These are phyloP conservation scores for Stephania yunnanensis DNA, from an alignment of 164 flowering plant species.

Conservation along the genomic window DNA sequence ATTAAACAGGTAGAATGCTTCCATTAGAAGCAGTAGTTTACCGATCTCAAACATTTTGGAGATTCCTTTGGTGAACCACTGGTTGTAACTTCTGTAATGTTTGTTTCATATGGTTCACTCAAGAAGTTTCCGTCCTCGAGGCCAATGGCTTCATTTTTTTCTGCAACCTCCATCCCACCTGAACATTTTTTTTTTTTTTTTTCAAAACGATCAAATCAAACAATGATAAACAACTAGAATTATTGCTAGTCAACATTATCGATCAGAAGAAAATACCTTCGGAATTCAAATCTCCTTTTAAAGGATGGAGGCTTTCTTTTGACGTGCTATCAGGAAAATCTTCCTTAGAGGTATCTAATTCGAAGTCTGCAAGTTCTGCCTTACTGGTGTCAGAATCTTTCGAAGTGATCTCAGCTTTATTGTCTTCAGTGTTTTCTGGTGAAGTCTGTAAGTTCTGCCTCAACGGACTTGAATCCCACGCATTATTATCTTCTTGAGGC, in stretches of 20 bases:
- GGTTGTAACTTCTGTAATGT: slow-evolving; percentile 13
- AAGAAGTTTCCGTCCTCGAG: slow-evolving; percentile 19
- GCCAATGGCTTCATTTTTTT: slow-evolving; percentile 18
- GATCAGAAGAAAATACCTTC: slow-evolving; percentile 35
- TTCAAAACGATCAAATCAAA: neutral
- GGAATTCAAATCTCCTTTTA: slow-evolving; percentile 17
- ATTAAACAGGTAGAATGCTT: neutral
- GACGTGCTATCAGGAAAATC: slow-evolving; percentile 15
- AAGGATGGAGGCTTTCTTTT: slow-evolving; percentile 15
- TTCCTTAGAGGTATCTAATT: slow-evolving; percentile 17
- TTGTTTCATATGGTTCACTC: slow-evolving; percentile 26
- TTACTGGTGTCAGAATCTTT: slow-evolving; percentile 15
- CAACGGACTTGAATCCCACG: slow-evolving; percentile 18
- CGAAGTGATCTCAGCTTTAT: slow-evolving; percentile 14
- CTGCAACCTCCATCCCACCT: slow-evolving; percentile 24
- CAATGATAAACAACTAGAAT: neutral
- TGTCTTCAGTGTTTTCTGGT: slow-evolving; percentile 14
- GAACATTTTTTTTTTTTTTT: slow-evolving; percentile 15
- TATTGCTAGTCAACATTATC: neutral
- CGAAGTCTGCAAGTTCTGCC: too few species aligned
- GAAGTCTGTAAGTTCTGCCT: slow-evolving; percentile 20
- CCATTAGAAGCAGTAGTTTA: slow-evolving; percentile 15
- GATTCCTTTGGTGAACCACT: slow-evolving; percentile 19
- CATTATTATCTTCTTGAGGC: slow-evolving; percentile 20
- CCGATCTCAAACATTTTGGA: slow-evolving; percentile 27